A percentile compares a stretch with the other conserved stretches of the same genome.
phyloP scores from a whole-genome alignment of 805 yeast species.

The Myxozyma melibiosi region DNA sequence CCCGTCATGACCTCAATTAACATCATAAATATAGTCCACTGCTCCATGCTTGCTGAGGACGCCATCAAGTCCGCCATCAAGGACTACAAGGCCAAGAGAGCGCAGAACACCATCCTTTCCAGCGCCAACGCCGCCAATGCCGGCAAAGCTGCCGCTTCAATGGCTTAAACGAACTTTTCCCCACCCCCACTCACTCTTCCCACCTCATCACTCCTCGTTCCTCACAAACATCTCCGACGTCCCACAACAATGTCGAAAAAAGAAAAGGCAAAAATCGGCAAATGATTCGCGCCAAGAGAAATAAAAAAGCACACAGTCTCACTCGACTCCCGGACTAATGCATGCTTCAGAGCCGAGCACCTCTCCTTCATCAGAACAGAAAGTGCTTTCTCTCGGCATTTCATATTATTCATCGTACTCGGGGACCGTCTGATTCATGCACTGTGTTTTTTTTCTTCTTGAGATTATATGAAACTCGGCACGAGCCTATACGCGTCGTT shows the following conservation, averaged over 20 bases:
- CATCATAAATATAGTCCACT: slow-evolving; percentile 55
- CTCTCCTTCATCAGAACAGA: too few relatives aligned
- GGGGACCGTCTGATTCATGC: too few relatives aligned
- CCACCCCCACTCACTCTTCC: not conserved
- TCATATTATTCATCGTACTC: too few relatives aligned
- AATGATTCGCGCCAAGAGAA: too few relatives aligned
- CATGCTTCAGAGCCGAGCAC: too few relatives aligned
- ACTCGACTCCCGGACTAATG: too few relatives aligned
- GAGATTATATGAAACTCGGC: too few relatives aligned
- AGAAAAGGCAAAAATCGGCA: too few relatives aligned
- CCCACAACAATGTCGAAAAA: not conserved
- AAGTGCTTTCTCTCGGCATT: too few relatives aligned
- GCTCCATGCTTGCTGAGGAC: slow-evolving; percentile 98
- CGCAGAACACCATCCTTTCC: slow-evolving; percentile 41
- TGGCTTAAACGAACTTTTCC: not conserved
- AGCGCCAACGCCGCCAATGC: slow-evolving; percentile 1
- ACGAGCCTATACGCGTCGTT: too few relatives aligned
- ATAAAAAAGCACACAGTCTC: too few relatives aligned
- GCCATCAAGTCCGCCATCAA: slow-evolving; percentile 97
- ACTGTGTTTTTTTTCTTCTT: too few relatives aligned
- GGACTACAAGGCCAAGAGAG: slow-evolving; percentile 86
- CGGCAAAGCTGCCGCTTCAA: not conserved
- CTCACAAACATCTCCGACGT: not conserved
- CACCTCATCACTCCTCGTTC: not conserved
- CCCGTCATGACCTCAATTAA: not conserved